Evolutionary conservation across 1,284 basidiomycete species (phyloP).

Genomic region (Volvariella surrecta): DNA sequence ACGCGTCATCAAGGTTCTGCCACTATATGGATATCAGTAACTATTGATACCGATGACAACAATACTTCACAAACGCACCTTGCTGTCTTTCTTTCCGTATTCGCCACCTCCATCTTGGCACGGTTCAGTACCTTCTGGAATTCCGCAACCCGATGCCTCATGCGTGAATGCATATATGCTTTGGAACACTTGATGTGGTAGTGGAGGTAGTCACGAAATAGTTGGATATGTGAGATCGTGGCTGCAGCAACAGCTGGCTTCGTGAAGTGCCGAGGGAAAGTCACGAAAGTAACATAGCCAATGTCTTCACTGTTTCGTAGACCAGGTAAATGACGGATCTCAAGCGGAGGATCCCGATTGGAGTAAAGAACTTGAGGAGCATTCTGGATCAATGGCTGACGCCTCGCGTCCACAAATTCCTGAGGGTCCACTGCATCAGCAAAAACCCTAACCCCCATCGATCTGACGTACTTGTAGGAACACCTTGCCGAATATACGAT

Average conservation of each 20-base stretch:
- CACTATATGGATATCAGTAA: conserved; percentile 23
- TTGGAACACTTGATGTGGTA: conserved; percentile 99
- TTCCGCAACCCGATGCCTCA: conserved; percentile 92
- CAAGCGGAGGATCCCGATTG: conserved; percentile 91
- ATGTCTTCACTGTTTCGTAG: conserved; percentile 84
- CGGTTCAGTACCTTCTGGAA: conserved; percentile 98
- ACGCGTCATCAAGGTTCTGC: conserved; percentile 44
- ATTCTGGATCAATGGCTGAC: conserved; percentile 89
- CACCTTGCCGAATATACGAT: conserved; percentile 93
- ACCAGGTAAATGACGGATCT: conserved; percentile 83
- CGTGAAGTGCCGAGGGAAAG: conserved; percentile 94
- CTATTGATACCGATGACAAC: conserved; percentile 2
- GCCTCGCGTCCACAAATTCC: conserved; percentile 98
- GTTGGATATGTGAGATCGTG: conserved; percentile 93
- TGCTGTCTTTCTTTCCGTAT: conserved; percentile 87
- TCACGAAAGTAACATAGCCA: conserved; percentile 98
- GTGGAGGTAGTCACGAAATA: conserved; percentile 98
- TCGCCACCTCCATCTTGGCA: conserved; percentile 90
- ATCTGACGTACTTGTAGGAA: conserved; percentile 77
- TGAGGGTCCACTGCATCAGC: conserved; percentile 21
- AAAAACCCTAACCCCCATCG: neutral
- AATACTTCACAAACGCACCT: conserved; percentile 46
- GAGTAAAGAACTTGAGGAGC: conserved; percentile 99
- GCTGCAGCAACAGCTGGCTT: conserved; percentile 66
- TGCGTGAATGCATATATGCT: conserved; percentile 98